These are phyloP conservation scores for Tetracentron sinense DNA, from an alignment of 164 flowering plant genomes.

Conservation along the genomic window DNA sequence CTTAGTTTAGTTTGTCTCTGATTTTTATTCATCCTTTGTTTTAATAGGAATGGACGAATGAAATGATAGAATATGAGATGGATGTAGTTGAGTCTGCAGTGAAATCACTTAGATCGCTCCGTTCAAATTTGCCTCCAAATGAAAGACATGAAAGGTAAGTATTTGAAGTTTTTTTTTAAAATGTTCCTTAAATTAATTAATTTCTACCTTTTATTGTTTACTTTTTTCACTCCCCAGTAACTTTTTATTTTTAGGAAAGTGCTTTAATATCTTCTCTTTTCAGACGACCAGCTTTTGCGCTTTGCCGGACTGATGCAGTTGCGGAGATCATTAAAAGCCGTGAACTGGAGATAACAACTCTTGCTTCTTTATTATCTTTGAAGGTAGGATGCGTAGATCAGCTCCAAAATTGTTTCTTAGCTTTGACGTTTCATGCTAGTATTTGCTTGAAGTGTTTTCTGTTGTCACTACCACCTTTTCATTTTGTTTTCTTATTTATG, in stretches of 20 bases:
- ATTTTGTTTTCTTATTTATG: no score
- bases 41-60: conserved; percentile 75
- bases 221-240: background rate
- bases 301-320: conserved; percentile 44
- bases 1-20: background rate
- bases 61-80: conserved; percentile 69
- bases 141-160: conserved; percentile 71
- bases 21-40: conserved; percentile 1
- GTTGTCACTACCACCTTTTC: no score
- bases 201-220: background rate
- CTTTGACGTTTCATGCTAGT: background rate
- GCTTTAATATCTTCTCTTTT: conserved; percentile 4
- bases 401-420: background rate
- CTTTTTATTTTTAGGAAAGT: background rate
- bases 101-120: conserved; percentile 66
- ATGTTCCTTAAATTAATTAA: no score
- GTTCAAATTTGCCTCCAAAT: conserved; percentile 48
- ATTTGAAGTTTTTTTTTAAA: background rate
- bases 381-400: conserved; percentile 35
- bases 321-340: conserved; percentile 39
- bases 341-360: conserved; percentile 68
- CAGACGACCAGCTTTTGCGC: conserved; percentile 78
- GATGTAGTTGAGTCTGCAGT: conserved; percentile 64
- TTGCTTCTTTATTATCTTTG: conserved; percentile 72
- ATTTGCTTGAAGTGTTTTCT: background rate